Base-by-base conservation (phyloP, 1,284 basidiomycete species). In the Cutaneotrichosporon daszewskae region DNA sequence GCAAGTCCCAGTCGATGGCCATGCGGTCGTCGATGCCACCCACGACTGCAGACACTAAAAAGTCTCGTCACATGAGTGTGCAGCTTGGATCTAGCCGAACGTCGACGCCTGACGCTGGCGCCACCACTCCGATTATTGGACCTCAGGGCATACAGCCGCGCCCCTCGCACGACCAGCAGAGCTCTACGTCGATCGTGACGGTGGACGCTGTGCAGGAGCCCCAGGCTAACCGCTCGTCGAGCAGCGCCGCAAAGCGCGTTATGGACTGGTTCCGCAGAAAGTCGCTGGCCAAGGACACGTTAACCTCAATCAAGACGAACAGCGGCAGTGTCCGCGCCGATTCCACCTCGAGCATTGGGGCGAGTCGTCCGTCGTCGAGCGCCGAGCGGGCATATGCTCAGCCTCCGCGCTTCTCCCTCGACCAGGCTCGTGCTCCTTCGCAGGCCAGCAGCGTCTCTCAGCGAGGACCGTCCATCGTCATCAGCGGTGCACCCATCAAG, bases 181-280 rank as follows among this genome's bases (percentile, higher is more conserved):
- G 51, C 32, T 58, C 62, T 8, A 47, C 63, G 10, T 67, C 62
- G 1, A 45, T 67, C 29, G 60, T 60, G 31, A 66, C 66, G 12
- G 58, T 68, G 33, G 62, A 68, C 26, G 58, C 57, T 8, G 45
- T 59, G 20, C 47, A 57, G 6, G 37, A 53, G 32, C 53, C 50
- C 28, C 53, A 49, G 24, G 33, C 50, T 19, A 57, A 59, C 32
- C 45, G 53, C 10, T 66, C 72, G 0, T 75, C 76, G 16, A 74
- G 72, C 25, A 74, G 71, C 38, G 75, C 77, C 22, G 77, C 78
- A 20, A 79, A 79, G 64, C 74, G 76, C 41, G 78, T 80, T 47
- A 80, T 80, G 77, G 77, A 79, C 55, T 80, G 78, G 78, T 80
- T 80, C 73, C 62, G 78, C 25, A 73, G 76, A 49, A 77, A 76